Evolutionary conservation across 2,329 filamentous ascomycete genomes (phyloP).

Genomic region (Albophoma yamanashiensis): DNA sequence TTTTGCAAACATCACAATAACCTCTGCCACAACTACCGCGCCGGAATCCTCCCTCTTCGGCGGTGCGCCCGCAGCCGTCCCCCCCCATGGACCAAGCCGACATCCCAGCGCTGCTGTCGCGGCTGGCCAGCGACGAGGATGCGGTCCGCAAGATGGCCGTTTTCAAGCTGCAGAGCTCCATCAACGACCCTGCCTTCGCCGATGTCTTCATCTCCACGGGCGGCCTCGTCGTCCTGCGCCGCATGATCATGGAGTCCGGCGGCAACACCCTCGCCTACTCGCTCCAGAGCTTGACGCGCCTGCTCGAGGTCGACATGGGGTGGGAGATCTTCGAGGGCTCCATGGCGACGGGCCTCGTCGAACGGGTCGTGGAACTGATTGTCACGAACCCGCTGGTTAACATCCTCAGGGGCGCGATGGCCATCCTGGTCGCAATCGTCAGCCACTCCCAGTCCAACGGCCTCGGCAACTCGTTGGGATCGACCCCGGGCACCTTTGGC

Average conservation of each 20-base stretch:
- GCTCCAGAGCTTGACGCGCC: conserved; percentile 73
- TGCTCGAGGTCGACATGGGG: conserved; percentile 94
- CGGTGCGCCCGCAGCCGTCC: conserved; percentile 1
- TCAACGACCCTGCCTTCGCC: conserved; percentile 92
- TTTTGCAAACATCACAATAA: not conserved
- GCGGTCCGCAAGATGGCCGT: conserved; percentile 96
- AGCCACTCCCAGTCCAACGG: conserved; percentile 62
- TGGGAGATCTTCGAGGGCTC: conserved; percentile 76
- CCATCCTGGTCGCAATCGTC: conserved; percentile 87
- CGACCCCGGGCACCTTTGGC: conserved; percentile 56
- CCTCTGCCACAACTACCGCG: not conserved
- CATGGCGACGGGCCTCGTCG: conserved; percentile 54
- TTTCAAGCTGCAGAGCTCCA: conserved; percentile 92
- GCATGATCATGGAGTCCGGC: conserved; percentile 71
- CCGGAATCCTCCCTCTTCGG: conserved; percentile 1
- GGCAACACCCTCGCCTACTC: conserved; percentile 96
- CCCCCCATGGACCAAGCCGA: conserved; percentile 53
- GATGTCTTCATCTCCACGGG: conserved; percentile 91
- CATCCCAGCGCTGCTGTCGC: conserved; percentile 53
- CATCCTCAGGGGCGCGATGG: conserved; percentile 93
- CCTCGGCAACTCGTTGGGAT: conserved; percentile 19
- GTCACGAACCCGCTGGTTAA: conserved; percentile 95
- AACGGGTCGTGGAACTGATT: conserved; percentile 79
- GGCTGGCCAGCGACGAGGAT: conserved; percentile 65
- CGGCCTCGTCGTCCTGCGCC: conserved; percentile 69